phyloP scores from a whole-genome alignment of 2,329 filamentous ascomycete genomes.

The Metarhizium humberi region DNA sequence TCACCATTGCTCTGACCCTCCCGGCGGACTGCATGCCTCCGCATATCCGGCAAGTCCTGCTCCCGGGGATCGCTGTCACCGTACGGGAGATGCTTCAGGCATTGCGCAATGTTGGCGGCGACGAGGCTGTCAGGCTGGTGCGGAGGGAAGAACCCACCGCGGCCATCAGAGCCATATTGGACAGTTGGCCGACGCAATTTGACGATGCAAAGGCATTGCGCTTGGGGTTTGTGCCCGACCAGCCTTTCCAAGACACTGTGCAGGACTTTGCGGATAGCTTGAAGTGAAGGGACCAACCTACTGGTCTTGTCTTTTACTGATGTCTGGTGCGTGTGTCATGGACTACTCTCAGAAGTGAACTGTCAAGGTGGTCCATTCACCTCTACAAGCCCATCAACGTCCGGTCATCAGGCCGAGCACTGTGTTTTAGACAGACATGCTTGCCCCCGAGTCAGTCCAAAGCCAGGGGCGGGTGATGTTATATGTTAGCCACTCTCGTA shows the following conservation, averaged over 20 bases:
- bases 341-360: too few relatives aligned
- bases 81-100: slow-evolving; percentile 45
- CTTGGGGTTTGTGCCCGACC: slow-evolving; percentile 42
- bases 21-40: slow-evolving; percentile 25
- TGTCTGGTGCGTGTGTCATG: too few relatives aligned
- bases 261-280: slow-evolving; percentile 15
- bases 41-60: slow-evolving; percentile 34
- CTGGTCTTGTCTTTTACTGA: too few relatives aligned
- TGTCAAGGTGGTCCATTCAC: too few relatives aligned
- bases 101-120: slow-evolving; percentile 36
- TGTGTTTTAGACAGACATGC: too few relatives aligned
- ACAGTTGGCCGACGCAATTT: slow-evolving; percentile 44
- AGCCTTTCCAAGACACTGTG: slow-evolving; percentile 23
- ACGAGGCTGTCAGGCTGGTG: slow-evolving; percentile 31
- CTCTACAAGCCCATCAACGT: too few relatives aligned
- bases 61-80: slow-evolving; percentile 41
- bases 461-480: too few relatives aligned
- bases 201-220: slow-evolving; percentile 40
- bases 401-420: too few relatives aligned
- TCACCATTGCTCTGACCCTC: slow-evolving; percentile 34
- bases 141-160: slow-evolving; percentile 37
- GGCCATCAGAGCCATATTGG: slow-evolving; percentile 38
- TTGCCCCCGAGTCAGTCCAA: too few relatives aligned
- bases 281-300: neutral
- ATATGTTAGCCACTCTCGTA: too few relatives aligned